Base-by-base conservation (phyloP, 2,329 filamentous ascomycete species). In the Aspergillus fructus region DNA sequence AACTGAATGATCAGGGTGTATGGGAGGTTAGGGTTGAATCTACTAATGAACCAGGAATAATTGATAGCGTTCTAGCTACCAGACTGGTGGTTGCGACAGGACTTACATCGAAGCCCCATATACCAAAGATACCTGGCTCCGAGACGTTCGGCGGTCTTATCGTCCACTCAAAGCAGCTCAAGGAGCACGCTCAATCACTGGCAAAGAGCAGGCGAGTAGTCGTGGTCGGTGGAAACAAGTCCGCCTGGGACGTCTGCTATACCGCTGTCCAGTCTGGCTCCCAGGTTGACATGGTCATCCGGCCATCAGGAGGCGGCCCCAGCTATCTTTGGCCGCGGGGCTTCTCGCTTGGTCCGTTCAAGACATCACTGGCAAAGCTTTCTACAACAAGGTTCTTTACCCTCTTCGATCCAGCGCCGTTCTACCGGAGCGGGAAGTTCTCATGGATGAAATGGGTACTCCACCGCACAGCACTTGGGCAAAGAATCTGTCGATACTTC, bases 321-420 rank as follows among this genome's bases (percentile, higher is more conserved):
- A 75, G 78, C 0, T 89, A 79, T 78, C 80, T 89, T 71, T 72
- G 83, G 0, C 83, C 83, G 1, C 72, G 68, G 81, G 84, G 61
- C 76, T 89, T 13, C 78, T 85, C 2, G 78, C 81, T 53, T 6
- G 49, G 47, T 3, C 48, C 52, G 8, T 49, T 55, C 17, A 15
- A 48, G n/a, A 11, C 40, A 12, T 59, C 47, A 6, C 21, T 59
- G 41, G 56, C 41, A 6, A 51, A 50, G 17, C 52, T 59, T 11
- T 50, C 49, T 1, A 39, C 47, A 9, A 86, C 82, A 0, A 83
- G 88, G 1, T 79, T 87, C 63, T 74, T 90, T 50, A 86, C 83
- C 1, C 89, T 86, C 83, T 83, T 91, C 68, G 85, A 82, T 51
- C 88, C 89, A 0, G 90, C 87, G 64, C 79, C 86, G 2, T 91